Evolutionary conservation across 768 basidiomycete genomes (phyloP).

Genomic region (Candolleomyces aberdarensis): DNA sequence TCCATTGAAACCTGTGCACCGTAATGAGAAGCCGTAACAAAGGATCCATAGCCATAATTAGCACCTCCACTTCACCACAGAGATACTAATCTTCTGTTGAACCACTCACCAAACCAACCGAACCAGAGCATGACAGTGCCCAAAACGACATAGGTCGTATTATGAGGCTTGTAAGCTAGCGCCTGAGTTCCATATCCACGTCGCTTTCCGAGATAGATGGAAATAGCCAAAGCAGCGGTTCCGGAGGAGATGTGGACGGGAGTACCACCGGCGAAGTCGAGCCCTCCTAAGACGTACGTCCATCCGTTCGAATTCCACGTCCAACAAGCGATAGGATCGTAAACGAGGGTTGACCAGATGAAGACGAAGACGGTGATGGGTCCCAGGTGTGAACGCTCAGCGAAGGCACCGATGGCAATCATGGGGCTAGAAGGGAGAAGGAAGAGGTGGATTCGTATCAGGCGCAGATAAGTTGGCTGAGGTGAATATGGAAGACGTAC

Average conservation of each 20-base stretch:
- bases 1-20: constrained; percentile 65
- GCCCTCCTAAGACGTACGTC: constrained; percentile 77
- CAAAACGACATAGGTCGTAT: constrained; percentile 89
- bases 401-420: constrained; percentile 81
- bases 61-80: not conserved
- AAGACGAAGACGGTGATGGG: constrained; percentile 91
- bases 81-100: too few relatives aligned
- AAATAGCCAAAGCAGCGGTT: constrained; percentile 86
- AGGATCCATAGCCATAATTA: too few relatives aligned
- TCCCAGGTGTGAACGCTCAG: constrained; percentile 83
- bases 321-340: constrained; percentile 95
- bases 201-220: constrained; percentile 87
- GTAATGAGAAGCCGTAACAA: not conserved
- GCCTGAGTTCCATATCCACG: constrained; percentile 89
- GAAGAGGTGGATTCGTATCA: constrained; percentile 33
- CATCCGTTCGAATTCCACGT: constrained; percentile 84
- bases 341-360: constrained; percentile 84
- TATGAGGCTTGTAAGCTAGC: constrained; percentile 91
- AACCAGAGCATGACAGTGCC: constrained; percentile 95
- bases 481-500: constrained; percentile 35
- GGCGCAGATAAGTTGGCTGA: not conserved
- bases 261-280: constrained; percentile 93
- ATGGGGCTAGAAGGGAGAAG: constrained; percentile 53
- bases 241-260: constrained; percentile 98
- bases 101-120: constrained; percentile 74